phyloP scores from a whole-genome alignment of 2,329 filamentous ascomycete species.

The Dactylellina parvicollis region DNA sequence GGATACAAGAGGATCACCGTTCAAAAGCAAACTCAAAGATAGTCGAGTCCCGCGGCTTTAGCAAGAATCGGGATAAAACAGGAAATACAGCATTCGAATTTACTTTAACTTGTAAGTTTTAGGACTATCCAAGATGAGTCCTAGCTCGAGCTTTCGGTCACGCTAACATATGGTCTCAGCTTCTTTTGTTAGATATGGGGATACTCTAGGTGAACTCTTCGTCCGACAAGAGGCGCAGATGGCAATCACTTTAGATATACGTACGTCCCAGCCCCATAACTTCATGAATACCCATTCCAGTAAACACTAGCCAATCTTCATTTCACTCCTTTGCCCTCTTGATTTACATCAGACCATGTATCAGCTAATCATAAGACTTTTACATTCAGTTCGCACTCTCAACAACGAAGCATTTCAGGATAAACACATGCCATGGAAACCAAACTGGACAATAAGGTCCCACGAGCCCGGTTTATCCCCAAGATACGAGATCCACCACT shows the following conservation, averaged over 20 bases:
- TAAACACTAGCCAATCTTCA: background rate
- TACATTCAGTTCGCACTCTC: constrained; percentile 8
- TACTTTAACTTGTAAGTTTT: constrained; percentile 14
- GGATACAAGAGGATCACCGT: constrained; percentile 22
- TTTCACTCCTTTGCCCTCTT: background rate
- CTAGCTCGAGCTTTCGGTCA: background rate
- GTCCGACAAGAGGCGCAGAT: constrained; percentile 24
- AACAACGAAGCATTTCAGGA: constrained; percentile 12
- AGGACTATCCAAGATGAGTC: background rate
- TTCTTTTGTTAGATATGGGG: constrained; percentile 43
- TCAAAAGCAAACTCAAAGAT: background rate
- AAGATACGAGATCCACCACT: constrained; percentile 31
- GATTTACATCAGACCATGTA: background rate
- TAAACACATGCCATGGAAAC: constrained; percentile 10
- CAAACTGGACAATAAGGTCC: too few relatives aligned
- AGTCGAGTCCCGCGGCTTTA: constrained; percentile 31
- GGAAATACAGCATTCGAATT: constrained; percentile 33
- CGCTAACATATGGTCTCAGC: constrained; percentile 2
- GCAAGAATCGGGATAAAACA: constrained; percentile 8
- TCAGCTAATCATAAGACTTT: too few relatives aligned
- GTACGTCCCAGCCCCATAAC: too few relatives aligned
- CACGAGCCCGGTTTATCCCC: background rate
- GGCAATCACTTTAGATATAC: constrained; percentile 31
- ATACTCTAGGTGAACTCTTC: constrained; percentile 31
- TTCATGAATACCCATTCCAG: background rate